Evolutionary conservation across 2,329 filamentous ascomycete species (phyloP), one percentile per base, ranked within the genome.

Genomic region (Boeremia exigua): DNA sequence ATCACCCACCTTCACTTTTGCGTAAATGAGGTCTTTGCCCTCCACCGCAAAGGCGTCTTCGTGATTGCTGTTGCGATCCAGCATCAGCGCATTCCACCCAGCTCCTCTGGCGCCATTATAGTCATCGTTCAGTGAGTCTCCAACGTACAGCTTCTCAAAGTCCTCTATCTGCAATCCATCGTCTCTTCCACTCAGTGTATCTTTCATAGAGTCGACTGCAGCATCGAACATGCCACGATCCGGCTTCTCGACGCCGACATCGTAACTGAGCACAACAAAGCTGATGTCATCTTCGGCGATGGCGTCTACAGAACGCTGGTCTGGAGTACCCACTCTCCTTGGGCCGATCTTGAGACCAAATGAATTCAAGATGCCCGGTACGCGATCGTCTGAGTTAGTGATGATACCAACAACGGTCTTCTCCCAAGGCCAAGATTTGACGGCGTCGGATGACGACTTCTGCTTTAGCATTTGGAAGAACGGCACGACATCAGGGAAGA

Each of bases 331-430:
- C 2, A 66, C 44, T 15, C 64, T 59, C 15, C 62, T 58, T 9
- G 66, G 49, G 1, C 63, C 78, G 2, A 87, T 75, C 2, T 66
- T 69, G 27, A 88, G 62, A 1, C 82, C 84, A 4, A 88, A 72
- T 0, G 83, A 84, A 0, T 77, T 71, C 4, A 88, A 70, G 19
- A 88, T 79, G 25, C 71, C 70, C 0, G 81, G 79, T 0, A 87
- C 82, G n/a, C 86, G 78, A 65, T 84, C 79, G 61, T 89, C 86
- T 0, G 85, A 88, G 66, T 88, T 88, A 10, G 85, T 85, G 46
- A 88, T 79, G 6, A 88, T 76, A 25, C 85, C 86, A 5, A 86
- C 73, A 1, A 85, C 73, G 4, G 81, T 76, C 11, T 67, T 70
- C 12, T 74, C 62, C 65, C 78, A 79, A 6, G 54, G 67, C 75